These are phyloP conservation scores for Phyllosticta citribraziliensis DNA, from an alignment of 2,329 filamentous ascomycete species.

Conservation along the genomic window DNA sequence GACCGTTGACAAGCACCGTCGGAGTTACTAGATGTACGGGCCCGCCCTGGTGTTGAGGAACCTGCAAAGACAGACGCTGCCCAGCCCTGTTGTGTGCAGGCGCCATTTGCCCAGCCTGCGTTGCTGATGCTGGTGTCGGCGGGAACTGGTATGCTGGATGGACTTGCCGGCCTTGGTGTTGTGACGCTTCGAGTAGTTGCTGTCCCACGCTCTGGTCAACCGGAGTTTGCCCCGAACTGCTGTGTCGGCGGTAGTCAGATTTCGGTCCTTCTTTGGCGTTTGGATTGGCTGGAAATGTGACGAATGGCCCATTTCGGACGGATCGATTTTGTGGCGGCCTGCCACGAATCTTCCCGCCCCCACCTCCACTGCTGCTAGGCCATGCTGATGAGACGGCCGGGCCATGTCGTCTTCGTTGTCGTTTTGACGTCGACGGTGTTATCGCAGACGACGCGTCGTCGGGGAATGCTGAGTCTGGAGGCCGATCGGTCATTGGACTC, in stretches of 20 bases:
- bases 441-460: constrained; percentile 63
- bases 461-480: constrained; percentile 34
- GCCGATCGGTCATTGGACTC: constrained; percentile 50
- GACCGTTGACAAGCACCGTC: constrained; percentile 44
- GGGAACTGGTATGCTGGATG: constrained; percentile 28
- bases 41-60: constrained; percentile 51
- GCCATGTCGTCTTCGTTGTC: constrained; percentile 55
- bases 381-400: constrained; percentile 87
- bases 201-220: constrained; percentile 31
- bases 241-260: constrained; percentile 34
- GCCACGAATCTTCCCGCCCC: constrained; percentile 64
- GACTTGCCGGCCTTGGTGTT: constrained; percentile 11
- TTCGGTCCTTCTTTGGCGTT: constrained; percentile 38
- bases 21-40: constrained; percentile 54
- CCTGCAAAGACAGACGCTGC: constrained; percentile 51
- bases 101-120: constrained; percentile 10
- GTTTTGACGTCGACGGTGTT: constrained; percentile 45
- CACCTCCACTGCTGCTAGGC: constrained; percentile 55
- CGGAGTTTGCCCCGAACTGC: constrained; percentile 32
- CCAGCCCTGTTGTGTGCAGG: constrained; percentile 21
- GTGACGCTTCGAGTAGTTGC: constrained; percentile 4
- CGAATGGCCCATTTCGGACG: constrained; percentile 57
- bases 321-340: constrained; percentile 66
- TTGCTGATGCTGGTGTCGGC: constrained; percentile 28
- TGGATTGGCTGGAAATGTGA: constrained; percentile 57